Conservation (phyloP, 176 grass and related monocot species). For the Oryza coarctata region DNA sequence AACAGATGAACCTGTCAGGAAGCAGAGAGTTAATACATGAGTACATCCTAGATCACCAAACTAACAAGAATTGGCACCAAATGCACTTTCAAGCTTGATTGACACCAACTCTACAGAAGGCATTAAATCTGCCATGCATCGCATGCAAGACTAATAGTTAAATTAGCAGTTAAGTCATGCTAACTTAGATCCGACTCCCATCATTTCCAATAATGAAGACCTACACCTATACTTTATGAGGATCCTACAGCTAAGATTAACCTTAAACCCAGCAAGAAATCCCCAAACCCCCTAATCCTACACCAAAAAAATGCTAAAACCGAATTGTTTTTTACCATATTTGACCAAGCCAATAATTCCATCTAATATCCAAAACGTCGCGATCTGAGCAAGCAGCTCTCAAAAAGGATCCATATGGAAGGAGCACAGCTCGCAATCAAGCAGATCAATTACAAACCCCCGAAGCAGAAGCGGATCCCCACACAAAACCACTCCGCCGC, state of each 20-base stretch:
- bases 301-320: neutral
- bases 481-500: conserved; percentile 5
- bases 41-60: neutral
- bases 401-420: neutral
- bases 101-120: neutral
- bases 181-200: neutral
- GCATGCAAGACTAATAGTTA: neutral
- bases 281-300: neutral
- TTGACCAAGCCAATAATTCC: conserved; percentile 9
- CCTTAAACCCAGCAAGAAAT: conserved; percentile 10
- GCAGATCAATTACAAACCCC: neutral
- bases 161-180: conserved; percentile 11
- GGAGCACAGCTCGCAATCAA: neutral
- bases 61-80: neutral
- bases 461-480: conserved; percentile 24
- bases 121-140: neutral
- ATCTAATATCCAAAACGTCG: conserved; percentile 24
- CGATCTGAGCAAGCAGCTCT: conserved; percentile 29
- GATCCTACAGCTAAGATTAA: conserved; percentile 26
- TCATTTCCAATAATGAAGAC: conserved; percentile 16
- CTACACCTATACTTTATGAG: neutral
- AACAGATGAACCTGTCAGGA: conserved; percentile 36
- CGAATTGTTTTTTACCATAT: conserved; percentile 25
- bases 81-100: conserved; percentile 4
- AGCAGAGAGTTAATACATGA: neutral